Percentiles rank a stretch among this genome's conserved stretches.
Conservation (phyloP, 1,284 basidiomycete species). For the Microbotryum silenes-acaulis region DNA sequence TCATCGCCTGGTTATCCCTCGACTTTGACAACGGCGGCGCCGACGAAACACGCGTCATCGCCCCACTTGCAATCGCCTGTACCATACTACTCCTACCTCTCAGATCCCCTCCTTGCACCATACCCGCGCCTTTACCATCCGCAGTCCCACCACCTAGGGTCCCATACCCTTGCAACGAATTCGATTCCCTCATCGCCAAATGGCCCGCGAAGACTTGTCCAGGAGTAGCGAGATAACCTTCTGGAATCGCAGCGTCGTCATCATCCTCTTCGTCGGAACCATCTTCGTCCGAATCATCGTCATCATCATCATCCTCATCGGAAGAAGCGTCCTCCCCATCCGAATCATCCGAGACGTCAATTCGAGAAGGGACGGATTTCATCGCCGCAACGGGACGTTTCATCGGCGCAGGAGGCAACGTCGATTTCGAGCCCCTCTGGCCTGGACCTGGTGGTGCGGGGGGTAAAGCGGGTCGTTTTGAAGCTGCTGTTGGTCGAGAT, state of each 20-base stretch:
- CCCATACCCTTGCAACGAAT: no score
- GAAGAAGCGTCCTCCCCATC: not conserved
- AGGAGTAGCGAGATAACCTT: conserved; percentile 6
- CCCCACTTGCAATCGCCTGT: no score
- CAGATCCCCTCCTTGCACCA: no score
- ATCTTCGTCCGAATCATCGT: conserved; percentile 1
- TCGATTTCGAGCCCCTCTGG: not conserved
- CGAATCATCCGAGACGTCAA: no score
- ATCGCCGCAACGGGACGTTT: not conserved
- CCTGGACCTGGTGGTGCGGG: not conserved
- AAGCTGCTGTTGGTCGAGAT: not conserved
- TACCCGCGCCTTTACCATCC: no score
- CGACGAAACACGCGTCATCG: no score
- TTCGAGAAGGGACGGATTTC: not conserved
- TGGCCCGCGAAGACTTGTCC: not conserved
- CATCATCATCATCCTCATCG: not conserved
- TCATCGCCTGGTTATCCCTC: no score
- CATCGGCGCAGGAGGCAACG: not conserved
- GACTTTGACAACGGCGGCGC: no score
- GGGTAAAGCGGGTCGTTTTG: not conserved
- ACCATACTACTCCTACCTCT: no score
- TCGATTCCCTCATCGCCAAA: no score
- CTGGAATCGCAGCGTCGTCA: conserved; percentile 3
- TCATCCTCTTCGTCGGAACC: not conserved
- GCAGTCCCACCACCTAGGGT: no score